Evolutionary conservation across 2,329 filamentous ascomycete genomes (phyloP).

Genomic region (Alternaria metachromatica): DNA sequence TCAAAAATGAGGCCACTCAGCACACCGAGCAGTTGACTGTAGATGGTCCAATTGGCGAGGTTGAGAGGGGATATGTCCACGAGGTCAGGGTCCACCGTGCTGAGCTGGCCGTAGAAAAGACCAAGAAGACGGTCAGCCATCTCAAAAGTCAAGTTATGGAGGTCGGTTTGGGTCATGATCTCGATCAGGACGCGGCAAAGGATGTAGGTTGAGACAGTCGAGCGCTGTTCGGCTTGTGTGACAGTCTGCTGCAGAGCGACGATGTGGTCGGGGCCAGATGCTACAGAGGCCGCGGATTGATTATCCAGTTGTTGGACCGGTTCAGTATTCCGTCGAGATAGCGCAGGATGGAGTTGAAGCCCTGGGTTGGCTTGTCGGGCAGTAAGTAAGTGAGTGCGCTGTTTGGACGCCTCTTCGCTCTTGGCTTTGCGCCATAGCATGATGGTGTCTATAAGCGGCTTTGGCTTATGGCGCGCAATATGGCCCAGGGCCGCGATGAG

Average conservation of each 20-base stretch:
- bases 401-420: slow-evolving; percentile 74
- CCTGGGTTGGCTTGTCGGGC: slow-evolving; percentile 38
- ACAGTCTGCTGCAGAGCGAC: slow-evolving; percentile 71
- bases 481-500: slow-evolving; percentile 91
- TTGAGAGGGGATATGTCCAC: slow-evolving; percentile 79
- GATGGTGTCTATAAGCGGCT: slow-evolving; percentile 92
- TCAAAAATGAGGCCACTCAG: slow-evolving; percentile 94
- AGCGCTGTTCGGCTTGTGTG: slow-evolving; percentile 82
- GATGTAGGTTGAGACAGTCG: slow-evolving; percentile 94
- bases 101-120: slow-evolving; percentile 96
- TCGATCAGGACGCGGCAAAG: slow-evolving; percentile 92
- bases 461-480: slow-evolving; percentile 92
- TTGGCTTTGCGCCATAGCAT: slow-evolving; percentile 99
- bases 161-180: slow-evolving; percentile 87
- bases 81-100: slow-evolving; percentile 84
- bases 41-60: slow-evolving; percentile 94
- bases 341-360: slow-evolving; percentile 27
- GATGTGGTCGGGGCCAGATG: slow-evolving; percentile 38
- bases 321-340: slow-evolving; percentile 49
- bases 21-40: slow-evolving; percentile 88
- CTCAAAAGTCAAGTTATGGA: slow-evolving; percentile 82
- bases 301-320: slow-evolving; percentile 38
- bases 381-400: slow-evolving; percentile 41
- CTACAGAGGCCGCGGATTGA: slow-evolving; percentile 33
- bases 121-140: slow-evolving; percentile 94